Conservation (phyloP, 805 yeast species). For the Candida pini region DNA sequence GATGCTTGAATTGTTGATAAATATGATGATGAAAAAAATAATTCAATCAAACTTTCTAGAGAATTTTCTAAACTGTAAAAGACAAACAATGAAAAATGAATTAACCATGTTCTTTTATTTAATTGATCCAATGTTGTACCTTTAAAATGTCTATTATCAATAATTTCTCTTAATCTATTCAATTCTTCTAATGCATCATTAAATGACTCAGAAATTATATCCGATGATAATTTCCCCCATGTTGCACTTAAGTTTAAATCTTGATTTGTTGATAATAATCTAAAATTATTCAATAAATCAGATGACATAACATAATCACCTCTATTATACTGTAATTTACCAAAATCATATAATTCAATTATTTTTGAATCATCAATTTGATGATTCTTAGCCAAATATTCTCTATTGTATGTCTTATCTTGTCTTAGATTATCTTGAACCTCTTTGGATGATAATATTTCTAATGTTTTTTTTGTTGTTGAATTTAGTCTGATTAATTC, state of each 20-base stretch:
- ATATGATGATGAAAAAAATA: slow-evolving; percentile 54
- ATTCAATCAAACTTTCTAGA: slow-evolving; percentile 47
- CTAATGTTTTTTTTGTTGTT: slow-evolving; percentile 40
- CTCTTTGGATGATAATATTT: slow-evolving; percentile 41
- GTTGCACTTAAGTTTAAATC: slow-evolving; percentile 50
- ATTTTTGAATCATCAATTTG: slow-evolving; percentile 44
- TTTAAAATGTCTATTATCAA: slow-evolving; percentile 47
- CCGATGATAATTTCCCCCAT: slow-evolving; percentile 66
- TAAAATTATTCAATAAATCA: slow-evolving; percentile 51
- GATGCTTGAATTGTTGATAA: slow-evolving; percentile 64
- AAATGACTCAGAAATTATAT: slow-evolving; percentile 49
- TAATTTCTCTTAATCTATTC: slow-evolving; percentile 47
- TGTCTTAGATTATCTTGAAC: slow-evolving; percentile 48
- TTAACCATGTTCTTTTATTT: slow-evolving; percentile 60
- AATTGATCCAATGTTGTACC: slow-evolving; percentile 53
- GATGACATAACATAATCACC: slow-evolving; percentile 58
- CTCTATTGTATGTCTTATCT: slow-evolving; percentile 50
- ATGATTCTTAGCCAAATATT: slow-evolving; percentile 38
- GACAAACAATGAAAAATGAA: slow-evolving; percentile 66
- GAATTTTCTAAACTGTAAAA: slow-evolving; percentile 50
- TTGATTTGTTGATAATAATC: slow-evolving; percentile 47
- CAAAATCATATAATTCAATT: slow-evolving; percentile 49
- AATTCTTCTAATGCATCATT: slow-evolving; percentile 49
- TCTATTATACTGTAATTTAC: slow-evolving; percentile 57
- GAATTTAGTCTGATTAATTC: slow-evolving; percentile 33